phyloP scores from a whole-genome alignment of 345 rosid species.

The Litchi chinensis region DNA sequence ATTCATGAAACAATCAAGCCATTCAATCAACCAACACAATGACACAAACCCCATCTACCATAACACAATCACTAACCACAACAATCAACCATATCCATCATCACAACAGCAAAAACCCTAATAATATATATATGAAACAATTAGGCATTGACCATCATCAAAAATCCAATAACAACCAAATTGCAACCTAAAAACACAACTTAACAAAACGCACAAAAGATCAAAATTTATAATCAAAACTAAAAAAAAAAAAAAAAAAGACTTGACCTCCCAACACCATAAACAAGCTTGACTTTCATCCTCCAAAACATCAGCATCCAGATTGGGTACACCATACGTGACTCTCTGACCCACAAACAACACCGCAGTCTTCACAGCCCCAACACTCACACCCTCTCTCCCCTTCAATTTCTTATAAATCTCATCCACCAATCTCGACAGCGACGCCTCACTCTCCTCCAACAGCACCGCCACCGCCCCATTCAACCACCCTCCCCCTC shows the following conservation, averaged over 20 bases:
- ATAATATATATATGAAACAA: too few species aligned
- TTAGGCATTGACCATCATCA: too few species aligned
- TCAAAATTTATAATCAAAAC: not conserved
- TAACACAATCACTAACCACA: too few species aligned
- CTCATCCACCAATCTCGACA: constrained; percentile 65
- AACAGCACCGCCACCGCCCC: constrained; percentile 58
- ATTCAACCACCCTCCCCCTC: constrained; percentile 38
- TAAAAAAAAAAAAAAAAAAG: not conserved
- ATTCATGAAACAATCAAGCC: not conserved
- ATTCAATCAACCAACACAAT: too few species aligned
- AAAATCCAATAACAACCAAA: not conserved
- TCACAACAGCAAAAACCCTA: too few species aligned
- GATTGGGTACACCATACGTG: constrained; percentile 64
- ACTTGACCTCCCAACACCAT: constrained; percentile 96
- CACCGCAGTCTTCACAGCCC: constrained; percentile 62
- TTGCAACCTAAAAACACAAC: not conserved
- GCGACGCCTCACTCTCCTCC: constrained; percentile 73
- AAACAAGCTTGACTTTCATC: constrained; percentile 62
- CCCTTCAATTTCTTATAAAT: constrained; percentile 45
- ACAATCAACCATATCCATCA: too few species aligned
- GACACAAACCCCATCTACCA: too few species aligned
- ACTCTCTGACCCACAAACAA: constrained; percentile 78
- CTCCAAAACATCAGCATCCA: constrained; percentile 84
- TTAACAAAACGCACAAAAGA: not conserved
- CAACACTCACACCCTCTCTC: constrained; percentile 30